Percentiles rank a stretch among this genome's conserved stretches.
Evolutionary conservation across 106 monocot species (phyloP).

Genomic region (Vanilla planifolia): DNA sequence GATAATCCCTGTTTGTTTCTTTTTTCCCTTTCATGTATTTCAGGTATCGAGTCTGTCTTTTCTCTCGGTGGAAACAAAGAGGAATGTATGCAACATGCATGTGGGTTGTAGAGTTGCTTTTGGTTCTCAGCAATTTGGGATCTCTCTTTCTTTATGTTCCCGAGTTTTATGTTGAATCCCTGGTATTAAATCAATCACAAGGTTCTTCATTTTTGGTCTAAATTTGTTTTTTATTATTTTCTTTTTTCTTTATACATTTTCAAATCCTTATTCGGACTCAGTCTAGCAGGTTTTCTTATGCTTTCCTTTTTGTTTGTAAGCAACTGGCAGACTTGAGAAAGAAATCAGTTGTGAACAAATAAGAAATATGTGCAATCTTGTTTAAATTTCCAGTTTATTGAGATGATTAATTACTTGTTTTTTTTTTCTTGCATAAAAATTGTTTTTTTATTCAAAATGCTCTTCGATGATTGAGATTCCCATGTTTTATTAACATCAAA

Average conservation of each 20-base stretch:
- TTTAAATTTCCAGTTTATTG: too few relatives aligned
- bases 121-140: conserved; percentile 70
- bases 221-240: not conserved
- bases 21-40: conserved; percentile 9
- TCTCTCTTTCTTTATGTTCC: conserved; percentile 69
- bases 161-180: conserved; percentile 85
- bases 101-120: conserved; percentile 81
- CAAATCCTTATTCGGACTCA: not conserved
- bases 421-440: not conserved
- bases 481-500: not conserved
- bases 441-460: not conserved
- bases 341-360: not conserved
- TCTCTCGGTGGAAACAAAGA: conserved; percentile 91
- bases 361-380: not conserved
- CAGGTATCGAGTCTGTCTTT: conserved; percentile 84
- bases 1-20: too few relatives aligned
- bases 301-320: not conserved
- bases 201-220: not conserved
- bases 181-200: conserved; percentile 34
- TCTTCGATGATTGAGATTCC: not conserved
- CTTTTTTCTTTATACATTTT: not conserved
- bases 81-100: conserved; percentile 96
- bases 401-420: not conserved
- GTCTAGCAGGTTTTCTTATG: not conserved
- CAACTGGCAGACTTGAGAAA: not conserved